These are phyloP conservation scores for Exsudoporus floridanus DNA, from an alignment of 1,284 basidiomycete species.

Conservation along the genomic window DNA sequence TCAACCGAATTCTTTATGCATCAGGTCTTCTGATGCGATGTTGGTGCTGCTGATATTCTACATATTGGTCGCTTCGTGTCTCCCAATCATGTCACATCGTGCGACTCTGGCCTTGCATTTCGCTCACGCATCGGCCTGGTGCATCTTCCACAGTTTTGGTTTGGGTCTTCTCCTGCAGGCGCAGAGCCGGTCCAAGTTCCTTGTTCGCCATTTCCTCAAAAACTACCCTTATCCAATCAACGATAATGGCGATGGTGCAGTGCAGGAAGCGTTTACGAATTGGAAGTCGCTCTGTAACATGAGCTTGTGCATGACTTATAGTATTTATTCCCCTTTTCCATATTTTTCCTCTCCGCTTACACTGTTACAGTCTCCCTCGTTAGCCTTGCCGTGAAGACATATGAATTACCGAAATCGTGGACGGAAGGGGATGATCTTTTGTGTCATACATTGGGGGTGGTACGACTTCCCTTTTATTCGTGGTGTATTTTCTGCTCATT, in stretches of 20 bases:
- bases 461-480: constrained; percentile 40
- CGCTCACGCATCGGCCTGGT: constrained; percentile 83
- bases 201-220: constrained; percentile 93
- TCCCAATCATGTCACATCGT: constrained; percentile 45
- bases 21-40: constrained; percentile 67
- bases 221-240: constrained; percentile 79
- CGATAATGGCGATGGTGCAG: constrained; percentile 66
- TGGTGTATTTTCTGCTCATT: constrained; percentile 4
- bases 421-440: constrained; percentile 87
- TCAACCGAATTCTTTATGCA: constrained; percentile 22
- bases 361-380: constrained; percentile 66
- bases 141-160: constrained; percentile 85
- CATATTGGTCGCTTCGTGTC: constrained; percentile 45
- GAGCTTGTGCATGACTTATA: constrained; percentile 93
- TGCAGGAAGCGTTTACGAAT: constrained; percentile 89
- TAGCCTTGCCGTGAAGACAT: constrained; percentile 85
- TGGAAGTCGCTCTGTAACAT: constrained; percentile 96
- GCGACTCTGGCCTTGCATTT: constrained; percentile 66
- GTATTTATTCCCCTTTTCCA: constrained; percentile 44
- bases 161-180: constrained; percentile 82
- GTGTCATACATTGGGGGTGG: constrained; percentile 82
- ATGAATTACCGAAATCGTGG: constrained; percentile 80
- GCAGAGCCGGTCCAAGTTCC: constrained; percentile 85
- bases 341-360: neutral
- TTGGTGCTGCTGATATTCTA: constrained; percentile 61